A percentile compares a stretch with the other conserved stretches of the same genome.
Conservation (phyloP, 116 monocot species). For the Zostera marina region DNA sequence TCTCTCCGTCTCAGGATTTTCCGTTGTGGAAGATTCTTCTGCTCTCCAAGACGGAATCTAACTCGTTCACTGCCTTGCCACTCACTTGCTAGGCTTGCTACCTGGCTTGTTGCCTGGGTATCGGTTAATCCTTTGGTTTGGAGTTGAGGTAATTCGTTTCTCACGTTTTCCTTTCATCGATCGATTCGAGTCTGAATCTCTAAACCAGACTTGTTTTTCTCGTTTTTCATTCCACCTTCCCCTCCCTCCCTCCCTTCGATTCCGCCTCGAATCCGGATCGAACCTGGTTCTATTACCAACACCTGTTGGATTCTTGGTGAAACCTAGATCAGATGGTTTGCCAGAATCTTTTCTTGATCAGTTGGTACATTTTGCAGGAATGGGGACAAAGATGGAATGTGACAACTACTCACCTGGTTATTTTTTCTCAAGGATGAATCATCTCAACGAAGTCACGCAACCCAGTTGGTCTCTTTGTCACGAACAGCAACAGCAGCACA, state of each 20-base stretch:
- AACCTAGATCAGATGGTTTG: not conserved
- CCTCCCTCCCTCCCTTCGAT: too few species aligned
- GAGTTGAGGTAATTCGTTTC: slow-evolving; percentile 3
- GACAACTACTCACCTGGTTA: slow-evolving; percentile 28
- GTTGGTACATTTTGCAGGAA: slow-evolving; percentile 13
- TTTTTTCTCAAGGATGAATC: slow-evolving; percentile 19
- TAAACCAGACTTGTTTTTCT: too few species aligned
- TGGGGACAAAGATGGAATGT: slow-evolving; percentile 46
- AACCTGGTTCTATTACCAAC: too few species aligned
- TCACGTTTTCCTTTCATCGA: not conserved
- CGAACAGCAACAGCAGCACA: slow-evolving; percentile 35
- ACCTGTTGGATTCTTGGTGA: not conserved
- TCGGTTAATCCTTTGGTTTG: not conserved
- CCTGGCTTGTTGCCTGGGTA: too few species aligned
- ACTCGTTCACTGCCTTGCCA: too few species aligned
- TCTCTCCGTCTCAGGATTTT: not conserved
- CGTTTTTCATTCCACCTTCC: too few species aligned
- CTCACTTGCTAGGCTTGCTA: too few species aligned
- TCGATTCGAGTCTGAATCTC: not conserved
- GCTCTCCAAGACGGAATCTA: too few species aligned
- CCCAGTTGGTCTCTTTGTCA: slow-evolving; percentile 29
- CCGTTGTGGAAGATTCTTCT: not conserved
- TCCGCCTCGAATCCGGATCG: too few species aligned
- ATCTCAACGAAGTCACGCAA: slow-evolving; percentile 25
- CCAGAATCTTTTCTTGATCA: not conserved